These are phyloP conservation scores for Stenogyne calaminthoides DNA, from an alignment of 305 asterid species.

Conservation along the genomic window DNA sequence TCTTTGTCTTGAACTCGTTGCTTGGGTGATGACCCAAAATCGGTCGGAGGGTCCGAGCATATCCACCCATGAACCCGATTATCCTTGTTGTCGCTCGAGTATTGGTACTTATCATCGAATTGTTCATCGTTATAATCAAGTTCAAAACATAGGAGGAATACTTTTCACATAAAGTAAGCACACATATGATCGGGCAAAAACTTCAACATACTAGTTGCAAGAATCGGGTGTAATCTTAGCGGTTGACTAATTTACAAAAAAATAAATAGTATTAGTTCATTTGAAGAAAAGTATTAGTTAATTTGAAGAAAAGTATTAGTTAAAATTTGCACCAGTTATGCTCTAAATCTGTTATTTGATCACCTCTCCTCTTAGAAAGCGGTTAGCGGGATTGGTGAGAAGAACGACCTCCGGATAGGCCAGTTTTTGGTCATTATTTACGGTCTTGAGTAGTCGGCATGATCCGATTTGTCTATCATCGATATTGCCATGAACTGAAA, in stretches of 20 bases:
- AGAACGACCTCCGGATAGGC: constrained; percentile 89
- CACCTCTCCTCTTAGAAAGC: constrained; percentile 77
- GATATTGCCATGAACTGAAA: constrained; percentile 81
- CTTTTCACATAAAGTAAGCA: neutral
- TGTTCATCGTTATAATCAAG: constrained; percentile 23
- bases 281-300: too few species aligned
- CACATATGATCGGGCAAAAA: neutral
- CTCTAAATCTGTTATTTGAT: neutral
- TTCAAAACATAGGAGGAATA: neutral
- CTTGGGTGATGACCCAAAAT: constrained; percentile 88
- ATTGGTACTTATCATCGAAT: constrained; percentile 92
- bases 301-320: too few species aligned
- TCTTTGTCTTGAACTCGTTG: constrained; percentile 74
- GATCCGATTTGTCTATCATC: constrained; percentile 77
- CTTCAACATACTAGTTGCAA: neutral
- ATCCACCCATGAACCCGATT: constrained; percentile 84
- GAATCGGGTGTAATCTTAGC: neutral
- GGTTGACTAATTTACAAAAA: too few species aligned
- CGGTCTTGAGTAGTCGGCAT: constrained; percentile 80
- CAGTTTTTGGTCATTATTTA: constrained; percentile 49
- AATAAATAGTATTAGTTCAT: too few species aligned
- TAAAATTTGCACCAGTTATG: neutral
- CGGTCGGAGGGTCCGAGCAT: constrained; percentile 46
- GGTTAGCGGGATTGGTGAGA: constrained; percentile 61
- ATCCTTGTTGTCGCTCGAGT: constrained; percentile 77